phyloP scores from a whole-genome alignment of 305 asterid genomes.

The Fraxinus velutina region DNA sequence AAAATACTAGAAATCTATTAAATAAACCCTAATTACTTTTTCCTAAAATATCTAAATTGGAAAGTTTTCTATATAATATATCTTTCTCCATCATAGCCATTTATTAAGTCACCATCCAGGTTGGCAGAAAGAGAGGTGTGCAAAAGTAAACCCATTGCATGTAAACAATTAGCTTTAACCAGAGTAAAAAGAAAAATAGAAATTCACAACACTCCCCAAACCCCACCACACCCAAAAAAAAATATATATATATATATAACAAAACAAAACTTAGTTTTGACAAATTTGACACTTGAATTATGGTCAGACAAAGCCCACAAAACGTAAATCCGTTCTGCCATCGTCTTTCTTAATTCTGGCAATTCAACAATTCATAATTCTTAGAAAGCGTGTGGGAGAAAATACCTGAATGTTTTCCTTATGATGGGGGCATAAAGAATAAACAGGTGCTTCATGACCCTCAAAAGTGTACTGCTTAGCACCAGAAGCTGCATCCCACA shows the following conservation, averaged over 20 bases:
- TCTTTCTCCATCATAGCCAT: not conserved
- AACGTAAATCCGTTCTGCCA: not conserved
- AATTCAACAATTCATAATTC: not conserved
- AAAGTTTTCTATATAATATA: not conserved
- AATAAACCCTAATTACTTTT: not conserved
- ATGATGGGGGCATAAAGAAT: conserved; percentile 59
- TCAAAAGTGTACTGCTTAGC: conserved; percentile 46
- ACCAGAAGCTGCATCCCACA: conserved; percentile 67
- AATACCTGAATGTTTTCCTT: conserved; percentile 57
- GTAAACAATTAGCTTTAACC: not conserved
- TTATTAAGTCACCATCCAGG: not conserved
- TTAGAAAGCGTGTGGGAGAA: not conserved
- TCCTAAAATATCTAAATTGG: not conserved
- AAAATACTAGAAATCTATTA: not conserved
- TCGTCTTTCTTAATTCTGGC: not conserved
- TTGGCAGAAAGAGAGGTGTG: not conserved
- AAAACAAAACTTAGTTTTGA: not conserved
- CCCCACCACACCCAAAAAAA: not conserved
- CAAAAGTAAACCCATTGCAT: not conserved
- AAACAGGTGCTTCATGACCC: conserved; percentile 71
- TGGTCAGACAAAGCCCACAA: not conserved
- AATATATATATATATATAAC: not conserved
- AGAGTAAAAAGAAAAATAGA: not conserved
- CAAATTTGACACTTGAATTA: not conserved
- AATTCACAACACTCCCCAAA: not conserved